Evolutionary conservation across 352 stramenopile species (phyloP), one percentile per base, ranked within the genome.

Genomic region (Lagenidium sp.): DNA sequence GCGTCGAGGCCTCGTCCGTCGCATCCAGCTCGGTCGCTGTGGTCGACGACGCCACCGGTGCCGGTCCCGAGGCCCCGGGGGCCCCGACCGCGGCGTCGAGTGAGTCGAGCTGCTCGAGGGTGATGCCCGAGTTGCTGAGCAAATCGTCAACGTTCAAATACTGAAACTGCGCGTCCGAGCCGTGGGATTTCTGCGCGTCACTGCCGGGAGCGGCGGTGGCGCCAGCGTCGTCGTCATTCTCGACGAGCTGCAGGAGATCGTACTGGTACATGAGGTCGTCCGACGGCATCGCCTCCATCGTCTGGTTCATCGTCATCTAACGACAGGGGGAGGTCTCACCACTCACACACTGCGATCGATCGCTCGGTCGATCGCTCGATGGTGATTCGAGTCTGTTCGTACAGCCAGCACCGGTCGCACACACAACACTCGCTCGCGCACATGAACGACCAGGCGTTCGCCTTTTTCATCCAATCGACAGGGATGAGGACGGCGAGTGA

Each of bases 221-320:
- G 25, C 26, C 15, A 4, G 44, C 35, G 34, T 40, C 28, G n/a
- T 49, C 50, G 32, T 60, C 50, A 31, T 58, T 45, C 36, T 64
- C 59, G 25, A 68, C 59, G 36, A 68, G 57, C 50, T 68, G 59
- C 12, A 68, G 54, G 34, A 68, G 32, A 24, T 68, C 59, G 32
- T 57, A 62, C 41, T 68, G 54, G 21, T 63, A 37, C 44, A 60
- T 52, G 38, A 59, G 40, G 23, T 29, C 19, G 28, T 68, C 59
- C 19, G 64, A 53, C 18, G 53, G 49, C 22, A 67, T 45, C 30
- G 47, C n/a, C n/a, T n/a, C n/a, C n/a, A n/a, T n/a, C n/a, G n/a
- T n/a, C n/a, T n/a, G n/a, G n/a, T n/a, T n/a, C n/a, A n/a, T n/a
- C n/a, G n/a, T n/a, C n/a, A n/a, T n/a, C n/a, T n/a, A n/a, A n/a